Evolutionary conservation across 345 rosid genomes (phyloP), one percentile per base, ranked within the genome.

Genomic region (Dipteronia sinensis): DNA sequence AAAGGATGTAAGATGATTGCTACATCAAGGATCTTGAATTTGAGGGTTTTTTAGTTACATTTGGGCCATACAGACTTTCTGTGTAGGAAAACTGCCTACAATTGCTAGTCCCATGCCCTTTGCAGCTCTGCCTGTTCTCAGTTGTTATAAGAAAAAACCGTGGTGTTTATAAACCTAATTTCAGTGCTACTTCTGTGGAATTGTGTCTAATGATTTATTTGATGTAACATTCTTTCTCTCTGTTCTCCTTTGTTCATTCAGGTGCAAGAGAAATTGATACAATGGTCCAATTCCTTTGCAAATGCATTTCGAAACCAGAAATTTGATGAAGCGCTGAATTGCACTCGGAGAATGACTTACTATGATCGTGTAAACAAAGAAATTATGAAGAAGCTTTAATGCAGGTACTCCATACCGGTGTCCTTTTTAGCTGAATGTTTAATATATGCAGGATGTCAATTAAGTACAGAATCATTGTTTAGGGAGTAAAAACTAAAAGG

Each of bases 281-380:
- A 85, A n/a, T 92, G 91, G 88, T 86, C 86, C 34, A 80, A 87
- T 67, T 83, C 90, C 47, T 95, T 95, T 76, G 87, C 85, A 23
- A 72, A 83, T 77, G 90, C 93, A 17, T 85, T 89, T 65, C 88
- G 25, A 68, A 79, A 80, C 77, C 88, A 47, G 74, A 90, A 83
- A 69, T 92, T 82, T 83, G 94, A 88, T 76, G 98, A 90, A 78
- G 96, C 98, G 76, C 70, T 69, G 59, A 69, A 71, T 69, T 93
- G 93, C 76, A 87, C 92, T 80, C 89, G 86, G 78, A 92, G 96
- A 81, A 93, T 92, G 99, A 92, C 92, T 73, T 95, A 95, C 80
- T 95, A 95, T 70, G 85, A 83, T 59, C 91, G 97, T 46, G 92
- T 87, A 29, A 86, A 78, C 49, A 98, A 93, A 88, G 97, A 95